Percentiles rank a stretch among this genome's conserved stretches.
phyloP scores from a whole-genome alignment of 2,329 filamentous ascomycete genomes.

The Fusarium acutatum region DNA sequence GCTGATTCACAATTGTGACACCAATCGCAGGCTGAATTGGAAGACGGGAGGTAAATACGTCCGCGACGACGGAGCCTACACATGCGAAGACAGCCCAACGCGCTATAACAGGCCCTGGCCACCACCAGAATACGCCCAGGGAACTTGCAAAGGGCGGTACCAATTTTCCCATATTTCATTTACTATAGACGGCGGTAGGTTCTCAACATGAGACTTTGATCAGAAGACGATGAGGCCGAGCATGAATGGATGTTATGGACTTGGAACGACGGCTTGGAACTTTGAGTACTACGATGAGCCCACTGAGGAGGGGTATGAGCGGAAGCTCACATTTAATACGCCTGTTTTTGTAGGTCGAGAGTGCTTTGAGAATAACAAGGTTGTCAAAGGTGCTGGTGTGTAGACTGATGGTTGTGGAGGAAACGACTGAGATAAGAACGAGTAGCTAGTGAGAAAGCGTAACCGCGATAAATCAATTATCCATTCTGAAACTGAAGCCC shows the following conservation, averaged over 20 bases:
- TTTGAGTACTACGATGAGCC: constrained; percentile 9
- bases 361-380: constrained; percentile 13
- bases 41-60: neutral
- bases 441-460: too few species aligned
- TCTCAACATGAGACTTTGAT: neutral
- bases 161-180: neutral
- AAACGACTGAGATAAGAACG: neutral
- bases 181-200: neutral
- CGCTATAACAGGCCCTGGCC: neutral
- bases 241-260: neutral
- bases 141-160: neutral
- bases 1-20: neutral
- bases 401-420: neutral
- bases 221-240: constrained; percentile 1
- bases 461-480: too few species aligned
- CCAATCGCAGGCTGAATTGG: neutral
- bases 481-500: too few species aligned
- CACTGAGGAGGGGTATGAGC: neutral
- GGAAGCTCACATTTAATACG: neutral
- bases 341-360: neutral
- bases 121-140: neutral
- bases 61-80: neutral
- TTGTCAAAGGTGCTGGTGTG: neutral
- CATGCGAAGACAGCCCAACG: neutral
- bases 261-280: neutral